Base-by-base conservation (phyloP, 2,329 filamentous ascomycete genomes). In the Geosmithia morbida region DNA sequence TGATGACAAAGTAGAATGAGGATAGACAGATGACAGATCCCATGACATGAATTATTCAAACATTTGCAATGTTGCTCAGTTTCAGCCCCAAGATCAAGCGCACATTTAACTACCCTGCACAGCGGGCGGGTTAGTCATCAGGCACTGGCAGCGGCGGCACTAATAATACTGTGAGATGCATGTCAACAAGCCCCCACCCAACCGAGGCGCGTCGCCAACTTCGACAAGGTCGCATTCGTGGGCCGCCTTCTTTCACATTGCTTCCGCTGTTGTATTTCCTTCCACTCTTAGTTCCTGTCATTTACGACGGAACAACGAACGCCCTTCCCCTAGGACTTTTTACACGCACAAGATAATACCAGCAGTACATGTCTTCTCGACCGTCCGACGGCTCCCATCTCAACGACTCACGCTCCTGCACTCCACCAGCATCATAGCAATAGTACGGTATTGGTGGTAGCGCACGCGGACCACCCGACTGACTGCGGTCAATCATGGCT, bases 401-500 rank as follows among this genome's bases (percentile, higher is more conserved):
- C 33, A 5, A 37, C 33, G 33, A 37, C 14, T 16, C 33, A 37
- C 33, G 33, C 33, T 5, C 33, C 13, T 37, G 33, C 13, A 37
- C 33, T 37, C 13, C 33, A 16, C 33, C 11, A 3, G 33, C 33
- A 11, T 37, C 33, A 16, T 37, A 11, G 13, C 14, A 37, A 37
- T 13, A 37, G 14, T 37, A 45, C 33, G 20, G 33, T 13, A 37
- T 37, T 37, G 33, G 33, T 16, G 11, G 33, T 16, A 11, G 33
- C 11, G 29, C 30, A 33, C 43, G 19, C n/a, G 10, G 17, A 19
- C 41, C 41, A 42, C 41, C 17, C 41, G 20, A 11, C 8, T n/a
- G 43, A 26, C 22, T 26, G 22, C 22, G 22, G 22, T 26, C 22
- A 26, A 26, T 17, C 43, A 66, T 66, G 63, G 60, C 60, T 50